Evolutionary conservation across 257 asterid species (phyloP), one percentile per base, ranked within the genome.

Genomic region (Ligustrum vulgare): DNA sequence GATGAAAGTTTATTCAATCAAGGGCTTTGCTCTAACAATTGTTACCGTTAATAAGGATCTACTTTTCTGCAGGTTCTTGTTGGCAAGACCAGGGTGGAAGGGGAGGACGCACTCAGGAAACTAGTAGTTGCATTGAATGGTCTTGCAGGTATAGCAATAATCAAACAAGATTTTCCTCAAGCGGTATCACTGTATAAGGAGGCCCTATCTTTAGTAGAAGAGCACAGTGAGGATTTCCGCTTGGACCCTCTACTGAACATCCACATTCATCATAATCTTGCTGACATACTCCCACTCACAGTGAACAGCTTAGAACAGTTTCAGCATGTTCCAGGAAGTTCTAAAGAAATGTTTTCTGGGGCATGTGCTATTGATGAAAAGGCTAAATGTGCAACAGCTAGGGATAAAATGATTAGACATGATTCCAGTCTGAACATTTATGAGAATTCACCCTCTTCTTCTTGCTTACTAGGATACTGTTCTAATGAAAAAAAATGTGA

Each of bases 61-160:
- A 58, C 71, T 70, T 77, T 73, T 78, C 71, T 81, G 77, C 89
- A 94, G 99, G 96, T 92, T 79, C 96, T 94, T 73, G 88, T 92
- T 70, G 96, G 91, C 64, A 94, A 92, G 90, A 94, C 98, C 45
- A 92, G 85, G 88, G 79, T 92, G 71, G 99, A 94, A 88, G 99
- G 99, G 62, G 98, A 94, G 86, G 99, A 94, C 64, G 94, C 93
- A 69, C 92, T 94, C 79, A 84, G 98, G 81, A 92, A 86, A 88
- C 54, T 90, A 79, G 98, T 92, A 63, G 96, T 91, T 60, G 91
- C 99, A 15, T 80, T 94, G 84, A 94, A 94, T 80, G 99, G 96
- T 58, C 97, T 94, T 84, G 99, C 99, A 0, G 97, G 99, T 75
- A 89, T 94, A 82, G 90, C 98, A 45, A 89, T 94, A 70, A 92